A percentile compares a stretch with the other conserved stretches of the same genome.
phyloP scores from a whole-genome alignment of 768 basidiomycete species.

The Solioccasus polychromus region DNA sequence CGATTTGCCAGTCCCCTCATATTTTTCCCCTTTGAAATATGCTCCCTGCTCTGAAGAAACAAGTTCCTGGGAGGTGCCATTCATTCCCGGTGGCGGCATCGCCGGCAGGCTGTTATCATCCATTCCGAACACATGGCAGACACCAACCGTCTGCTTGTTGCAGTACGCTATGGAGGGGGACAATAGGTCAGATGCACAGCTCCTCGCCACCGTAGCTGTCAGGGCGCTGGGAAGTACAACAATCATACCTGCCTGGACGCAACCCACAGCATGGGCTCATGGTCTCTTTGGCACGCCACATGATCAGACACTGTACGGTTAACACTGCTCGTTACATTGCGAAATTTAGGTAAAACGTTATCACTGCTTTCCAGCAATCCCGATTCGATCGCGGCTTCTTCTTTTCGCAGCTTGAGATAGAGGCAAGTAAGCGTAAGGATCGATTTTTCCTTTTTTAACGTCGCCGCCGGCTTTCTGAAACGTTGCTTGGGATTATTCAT shows the following conservation, averaged over 20 bases:
- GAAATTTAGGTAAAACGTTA: conserved; percentile 3
- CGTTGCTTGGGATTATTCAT: conserved; percentile 5
- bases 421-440: conserved; percentile 91
- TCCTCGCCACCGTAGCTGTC: conserved; percentile 53
- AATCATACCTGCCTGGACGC: conserved; percentile 43
- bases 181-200: conserved; percentile 67
- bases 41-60: conserved; percentile 27
- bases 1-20: conserved; percentile 50
- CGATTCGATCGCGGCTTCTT: conserved; percentile 45
- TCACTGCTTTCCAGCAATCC: conserved; percentile 64
- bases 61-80: conserved; percentile 46
- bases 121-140: conserved; percentile 46
- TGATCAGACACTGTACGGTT: conserved; percentile 72
- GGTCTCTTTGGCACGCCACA: conserved; percentile 70
- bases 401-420: conserved; percentile 79
- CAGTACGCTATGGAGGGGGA: conserved; percentile 84
- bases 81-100: conserved; percentile 79
- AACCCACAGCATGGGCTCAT: conserved; percentile 61
- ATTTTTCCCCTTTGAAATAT: conserved; percentile 47
- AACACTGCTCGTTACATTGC: conserved; percentile 12
- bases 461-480: conserved; percentile 93
- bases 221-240: conserved; percentile 44
- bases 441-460: conserved; percentile 79
- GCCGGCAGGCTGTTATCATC: conserved; percentile 63
- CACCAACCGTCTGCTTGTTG: conserved; percentile 57